phyloP scores from a whole-genome alignment of 108 stramenopile genomes.

The Cylindrotheca fusiformis region DNA sequence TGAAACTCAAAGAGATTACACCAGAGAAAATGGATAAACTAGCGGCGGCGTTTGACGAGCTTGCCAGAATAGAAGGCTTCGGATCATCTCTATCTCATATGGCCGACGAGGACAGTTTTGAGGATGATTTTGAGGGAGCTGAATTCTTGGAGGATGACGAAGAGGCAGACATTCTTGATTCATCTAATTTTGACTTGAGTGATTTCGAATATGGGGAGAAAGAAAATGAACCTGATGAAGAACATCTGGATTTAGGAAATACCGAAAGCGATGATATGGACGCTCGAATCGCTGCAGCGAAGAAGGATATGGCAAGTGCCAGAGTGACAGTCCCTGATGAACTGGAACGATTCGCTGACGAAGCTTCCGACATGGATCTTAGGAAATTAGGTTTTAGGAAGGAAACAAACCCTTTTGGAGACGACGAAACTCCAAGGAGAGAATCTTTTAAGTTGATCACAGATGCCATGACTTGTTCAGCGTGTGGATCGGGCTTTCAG shows the following conservation, averaged over 20 bases:
- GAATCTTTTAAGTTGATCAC: slow-evolving; percentile 62
- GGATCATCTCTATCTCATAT: slow-evolving; percentile 47
- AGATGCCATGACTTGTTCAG: slow-evolving; percentile 81
- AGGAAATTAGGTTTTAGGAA: slow-evolving; percentile 63
- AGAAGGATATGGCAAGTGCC: slow-evolving; percentile 38
- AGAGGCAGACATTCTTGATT: slow-evolving; percentile 20
- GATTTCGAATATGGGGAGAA: not conserved
- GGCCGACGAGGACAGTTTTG: slow-evolving; percentile 69
- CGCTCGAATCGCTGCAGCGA: slow-evolving; percentile 42
- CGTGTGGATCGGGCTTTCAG: slow-evolving; percentile 87
- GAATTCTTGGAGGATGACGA: slow-evolving; percentile 44
- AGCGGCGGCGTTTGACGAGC: slow-evolving; percentile 74
- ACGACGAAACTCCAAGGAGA: slow-evolving; percentile 75
- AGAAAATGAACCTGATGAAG: slow-evolving; percentile 3
- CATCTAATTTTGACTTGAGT: not conserved
- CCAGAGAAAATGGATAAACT: slow-evolving; percentile 27
- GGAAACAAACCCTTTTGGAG: slow-evolving; percentile 75
- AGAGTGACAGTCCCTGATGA: slow-evolving; percentile 54
- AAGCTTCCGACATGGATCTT: slow-evolving; percentile 42
- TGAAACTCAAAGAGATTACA: slow-evolving; percentile 16
- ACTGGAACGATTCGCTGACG: slow-evolving; percentile 50
- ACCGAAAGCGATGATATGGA: slow-evolving; percentile 53
- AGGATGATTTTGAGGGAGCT: slow-evolving; percentile 69
- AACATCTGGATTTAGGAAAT: slow-evolving; percentile 17
- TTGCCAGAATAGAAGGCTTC: slow-evolving; percentile 87